Evolutionary conservation across 1,139 yeast species (phyloP), one percentile per base, ranked within the genome.

Genomic region (Zygosaccharomyces pseudobailii): DNA sequence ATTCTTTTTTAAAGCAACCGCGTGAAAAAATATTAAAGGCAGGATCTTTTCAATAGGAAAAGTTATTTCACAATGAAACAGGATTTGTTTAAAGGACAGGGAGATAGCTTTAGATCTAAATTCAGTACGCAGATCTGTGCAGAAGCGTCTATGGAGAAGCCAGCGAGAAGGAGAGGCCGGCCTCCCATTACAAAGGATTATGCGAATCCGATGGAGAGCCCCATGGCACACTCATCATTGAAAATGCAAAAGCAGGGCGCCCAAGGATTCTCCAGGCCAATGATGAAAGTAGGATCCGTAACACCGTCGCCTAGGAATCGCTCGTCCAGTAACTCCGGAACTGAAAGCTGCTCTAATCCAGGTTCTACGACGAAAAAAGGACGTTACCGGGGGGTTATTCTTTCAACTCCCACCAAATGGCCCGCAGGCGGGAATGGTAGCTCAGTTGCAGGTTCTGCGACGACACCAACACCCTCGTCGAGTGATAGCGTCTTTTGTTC

Each of bases 181-280:
- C 69, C 69, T 6, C 62, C 65, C 17, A 57, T 66, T 7, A 56
- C 61, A 23, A 66, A 64, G 50, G 56, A 61, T 28, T 66, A 66
- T 43, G 56, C 58, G 19, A 59, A 64, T 46, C 69, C 69, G n/a
- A 49, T 62, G 55, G 59, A 63, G 45, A 59, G 65, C 17, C 69
- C 69, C 17, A 64, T 66, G 68, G 69, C 69, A 5, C 59, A 58
- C 25, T 61, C 67, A 3, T 66, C 69, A 3, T 39, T 60, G 47
- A 58, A 60, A 43, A 65, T 66, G 31, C 66, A 65, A 41, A 59
- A 50, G 42, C 54, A 54, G 34, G 65, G 64, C 8, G 50, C 61
- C 6, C 57, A 56, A 22, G 51, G 53, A 20, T 63, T 61, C 36
- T 55, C 64, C 3, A 63, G 63, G 46, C 68, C 69, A 7, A 49